phyloP scores from a whole-genome alignment of 2,329 filamentous ascomycete genomes.

The Colletotrichum sp. region DNA sequence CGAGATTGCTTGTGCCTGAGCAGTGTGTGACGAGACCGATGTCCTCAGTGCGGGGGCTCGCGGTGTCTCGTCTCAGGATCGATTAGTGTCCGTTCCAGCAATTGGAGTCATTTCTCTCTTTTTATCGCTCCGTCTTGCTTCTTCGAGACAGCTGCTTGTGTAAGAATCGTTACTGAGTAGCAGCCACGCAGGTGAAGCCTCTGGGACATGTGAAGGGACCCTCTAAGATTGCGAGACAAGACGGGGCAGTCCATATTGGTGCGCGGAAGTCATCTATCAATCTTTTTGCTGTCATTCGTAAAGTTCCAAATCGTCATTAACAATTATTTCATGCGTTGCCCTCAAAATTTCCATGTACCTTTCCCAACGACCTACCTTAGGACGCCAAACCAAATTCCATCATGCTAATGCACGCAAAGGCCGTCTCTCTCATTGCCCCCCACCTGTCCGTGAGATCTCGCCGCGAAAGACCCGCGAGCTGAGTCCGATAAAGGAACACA shows the following conservation, averaged over 20 bases:
- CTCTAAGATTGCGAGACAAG: neutral
- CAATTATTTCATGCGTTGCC: neutral
- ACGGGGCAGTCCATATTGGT: neutral
- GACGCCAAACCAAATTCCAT: neutral
- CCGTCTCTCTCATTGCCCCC: neutral
- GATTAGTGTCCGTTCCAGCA: neutral
- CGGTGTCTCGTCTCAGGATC: neutral
- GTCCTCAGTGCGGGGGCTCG: neutral
- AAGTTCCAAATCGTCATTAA: neutral
- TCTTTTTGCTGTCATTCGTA: neutral
- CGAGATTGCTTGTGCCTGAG: slow-evolving; percentile 16
- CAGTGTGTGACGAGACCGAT: neutral
- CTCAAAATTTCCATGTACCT: neutral
- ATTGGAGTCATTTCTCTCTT: neutral
- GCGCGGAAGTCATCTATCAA: neutral
- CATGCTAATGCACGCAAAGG: neutral
- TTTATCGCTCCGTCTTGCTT: neutral
- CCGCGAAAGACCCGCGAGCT: neutral
- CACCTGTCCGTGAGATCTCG: neutral
- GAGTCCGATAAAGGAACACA: neutral
- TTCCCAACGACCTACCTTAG: neutral
- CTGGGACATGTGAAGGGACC: neutral
- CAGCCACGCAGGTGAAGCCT: neutral
- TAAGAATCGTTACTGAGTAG: neutral
- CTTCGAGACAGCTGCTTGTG: neutral